A percentile compares a stretch with the other conserved stretches of the same genome.
Conservation (phyloP, 176 grass and related monocot genomes). For the Paspalum notatum region DNA sequence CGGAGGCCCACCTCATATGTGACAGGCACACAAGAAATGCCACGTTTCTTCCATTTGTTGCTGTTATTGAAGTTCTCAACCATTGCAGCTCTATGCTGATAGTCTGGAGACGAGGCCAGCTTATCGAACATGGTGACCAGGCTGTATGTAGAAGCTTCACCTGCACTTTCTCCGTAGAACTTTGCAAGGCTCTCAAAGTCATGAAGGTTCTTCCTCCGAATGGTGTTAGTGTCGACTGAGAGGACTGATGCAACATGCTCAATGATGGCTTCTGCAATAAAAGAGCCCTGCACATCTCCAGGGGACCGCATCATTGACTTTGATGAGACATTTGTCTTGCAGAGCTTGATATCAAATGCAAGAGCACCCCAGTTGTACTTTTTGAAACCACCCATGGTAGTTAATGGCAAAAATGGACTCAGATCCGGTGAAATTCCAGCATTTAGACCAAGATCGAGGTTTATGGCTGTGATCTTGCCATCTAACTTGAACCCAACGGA, state of each 20-base stretch:
- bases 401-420: background rate
- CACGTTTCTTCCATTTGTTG: conserved; percentile 81
- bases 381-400: conserved; percentile 49
- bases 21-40: conserved; percentile 79
- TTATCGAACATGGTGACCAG: conserved; percentile 66
- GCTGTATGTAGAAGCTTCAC: conserved; percentile 62
- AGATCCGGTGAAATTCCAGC: conserved; percentile 53
- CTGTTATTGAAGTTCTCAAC: conserved; percentile 57
- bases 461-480: conserved; percentile 64
- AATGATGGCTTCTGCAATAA: conserved; percentile 82
- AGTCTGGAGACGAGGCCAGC: conserved; percentile 62
- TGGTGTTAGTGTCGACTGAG: conserved; percentile 47
- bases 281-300: conserved; percentile 79
- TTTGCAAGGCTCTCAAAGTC: conserved; percentile 57
- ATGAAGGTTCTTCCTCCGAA: conserved; percentile 85
- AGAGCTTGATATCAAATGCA: conserved; percentile 67
- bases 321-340: conserved; percentile 74
- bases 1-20: conserved; percentile 40
- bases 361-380: conserved; percentile 87
- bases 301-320: conserved; percentile 71
- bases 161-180: conserved; percentile 49
- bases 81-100: conserved; percentile 36
- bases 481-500: conserved; percentile 84
- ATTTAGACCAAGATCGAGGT: conserved; percentile 66
- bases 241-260: conserved; percentile 79